Evolutionary conservation across 2,329 filamentous ascomycete species (phyloP).

Genomic region (Ophiostoma quercus): DNA sequence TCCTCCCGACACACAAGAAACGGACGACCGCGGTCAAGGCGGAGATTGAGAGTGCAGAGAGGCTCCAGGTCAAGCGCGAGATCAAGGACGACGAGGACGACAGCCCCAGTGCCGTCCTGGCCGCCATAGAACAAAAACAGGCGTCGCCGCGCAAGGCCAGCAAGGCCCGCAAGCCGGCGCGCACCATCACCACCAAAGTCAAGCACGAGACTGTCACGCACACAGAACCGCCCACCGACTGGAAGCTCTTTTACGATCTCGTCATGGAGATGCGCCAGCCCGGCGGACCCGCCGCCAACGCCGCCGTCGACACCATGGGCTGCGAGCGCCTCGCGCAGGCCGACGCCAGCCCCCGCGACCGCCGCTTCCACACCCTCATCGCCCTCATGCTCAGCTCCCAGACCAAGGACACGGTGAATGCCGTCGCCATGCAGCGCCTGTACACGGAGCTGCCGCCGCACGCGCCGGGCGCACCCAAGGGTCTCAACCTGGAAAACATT

Average conservation of each 20-base stretch:
- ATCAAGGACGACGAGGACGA: constrained; percentile 24
- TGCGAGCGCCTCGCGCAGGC: constrained; percentile 69
- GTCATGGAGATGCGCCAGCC: constrained; percentile 69
- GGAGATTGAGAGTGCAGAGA: constrained; percentile 25
- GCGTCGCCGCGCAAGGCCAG: constrained; percentile 16
- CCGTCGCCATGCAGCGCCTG: constrained; percentile 72
- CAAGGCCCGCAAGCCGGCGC: constrained; percentile 30
- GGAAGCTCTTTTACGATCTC: constrained; percentile 73
- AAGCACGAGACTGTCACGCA: background rate
- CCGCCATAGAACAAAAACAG: constrained; percentile 38
- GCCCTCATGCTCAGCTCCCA: constrained; percentile 88
- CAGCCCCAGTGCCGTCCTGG: background rate
- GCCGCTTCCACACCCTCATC: constrained; percentile 79
- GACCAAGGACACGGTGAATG: constrained; percentile 88
- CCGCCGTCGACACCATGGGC: constrained; percentile 96
- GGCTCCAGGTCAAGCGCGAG: constrained; percentile 28
- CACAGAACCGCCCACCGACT: constrained; percentile 65
- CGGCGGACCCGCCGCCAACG: constrained; percentile 57
- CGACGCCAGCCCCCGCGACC: constrained; percentile 47
- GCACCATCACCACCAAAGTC: constrained; percentile 20
- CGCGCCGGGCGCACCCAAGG: constrained; percentile 40
- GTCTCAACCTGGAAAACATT: constrained; percentile 71
- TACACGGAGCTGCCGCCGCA: constrained; percentile 64
- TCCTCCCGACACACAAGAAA: constrained; percentile 28
- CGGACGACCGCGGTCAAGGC: constrained; percentile 25